Evolutionary conservation across 441 rosid species (phyloP).

Genomic region (Erysimum pusillum): DNA sequence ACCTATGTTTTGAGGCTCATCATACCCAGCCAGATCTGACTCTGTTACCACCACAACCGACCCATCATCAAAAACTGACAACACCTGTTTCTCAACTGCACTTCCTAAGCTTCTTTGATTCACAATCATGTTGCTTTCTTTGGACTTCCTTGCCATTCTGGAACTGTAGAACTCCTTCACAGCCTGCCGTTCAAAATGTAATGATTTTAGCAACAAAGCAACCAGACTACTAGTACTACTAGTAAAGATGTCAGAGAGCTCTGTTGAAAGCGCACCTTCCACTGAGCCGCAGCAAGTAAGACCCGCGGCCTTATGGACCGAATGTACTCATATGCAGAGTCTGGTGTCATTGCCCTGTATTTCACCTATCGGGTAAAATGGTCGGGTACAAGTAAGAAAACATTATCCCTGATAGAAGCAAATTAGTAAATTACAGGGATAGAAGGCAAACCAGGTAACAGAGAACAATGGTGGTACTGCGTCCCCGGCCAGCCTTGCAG

Average conservation of each 20-base stretch:
- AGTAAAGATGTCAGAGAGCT: background rate
- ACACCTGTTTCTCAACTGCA: constrained; percentile 40
- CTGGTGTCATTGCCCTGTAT: background rate
- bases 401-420: background rate
- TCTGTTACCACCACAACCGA: constrained; percentile 67
- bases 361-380: background rate
- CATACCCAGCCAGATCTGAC: constrained; percentile 81
- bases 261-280: constrained; percentile 1
- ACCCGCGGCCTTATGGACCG: constrained; percentile 5
- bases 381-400: background rate
- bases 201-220: background rate
- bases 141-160: constrained; percentile 48
- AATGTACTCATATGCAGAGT: background rate
- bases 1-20: constrained; percentile 48
- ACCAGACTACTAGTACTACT: background rate
- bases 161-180: constrained; percentile 51
- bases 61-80: constrained; percentile 69
- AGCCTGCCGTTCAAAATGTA: constrained; percentile 3
- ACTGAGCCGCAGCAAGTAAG: constrained; percentile 2
- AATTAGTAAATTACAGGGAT: no score
- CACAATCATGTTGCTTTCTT: constrained; percentile 43
- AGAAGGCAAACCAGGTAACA: constrained; percentile 66
- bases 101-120: constrained; percentile 31
- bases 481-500: constrained; percentile 67
- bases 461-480: constrained; percentile 62